Base-by-base conservation (phyloP, 805 yeast species). In the Nakazawaea siamensis region DNA sequence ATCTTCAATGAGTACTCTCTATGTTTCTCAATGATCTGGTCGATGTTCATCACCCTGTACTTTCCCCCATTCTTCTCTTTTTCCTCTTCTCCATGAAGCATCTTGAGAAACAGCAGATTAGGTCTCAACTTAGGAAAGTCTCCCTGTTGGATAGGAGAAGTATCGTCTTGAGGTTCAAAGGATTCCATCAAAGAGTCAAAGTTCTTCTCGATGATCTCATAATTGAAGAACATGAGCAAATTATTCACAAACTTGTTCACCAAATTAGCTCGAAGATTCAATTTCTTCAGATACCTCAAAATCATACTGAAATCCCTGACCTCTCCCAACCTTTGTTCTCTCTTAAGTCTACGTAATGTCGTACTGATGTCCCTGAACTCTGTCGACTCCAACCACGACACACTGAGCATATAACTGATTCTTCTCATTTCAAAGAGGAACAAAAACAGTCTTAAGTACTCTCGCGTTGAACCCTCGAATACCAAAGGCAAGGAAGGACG, bases 381-480 rank as follows among this genome's bases (percentile, higher is more conserved):
- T 34, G 50, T 62, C 2, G 57, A 53, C 15, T 55, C 49, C 19
- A 51, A 49, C 84, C 81, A 76, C 18, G 64, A 60, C 4, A 46
- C 44, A 34, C 66, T 65, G 38, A 82, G 60, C 37, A 74, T 58
- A 46, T 60, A 66, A 14, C 70, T 68, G 12, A 79, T 67, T 42
- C 84, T 78, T 40, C 78, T 73, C 16, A 90, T 58, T 44, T 80
- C 72, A 86, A 96, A 84, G 27, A 92, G 54, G 48, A 86, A 84
- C 46, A 87, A 85, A 63, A 90, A 92, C 43, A 88, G 71, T 45
- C 82, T 70, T 34, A 86, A 61, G 52, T 90, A 90, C 35, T 74
- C 83, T 37, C 64, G 64, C 3, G 82, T 66, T 18, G 69, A 60
- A 7, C 73, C 64, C 15, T 32, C 27, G 18, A 33, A 29, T 17